phyloP scores from a whole-genome alignment of 2,329 filamentous ascomycete species.

The Ophiostoma ips region DNA sequence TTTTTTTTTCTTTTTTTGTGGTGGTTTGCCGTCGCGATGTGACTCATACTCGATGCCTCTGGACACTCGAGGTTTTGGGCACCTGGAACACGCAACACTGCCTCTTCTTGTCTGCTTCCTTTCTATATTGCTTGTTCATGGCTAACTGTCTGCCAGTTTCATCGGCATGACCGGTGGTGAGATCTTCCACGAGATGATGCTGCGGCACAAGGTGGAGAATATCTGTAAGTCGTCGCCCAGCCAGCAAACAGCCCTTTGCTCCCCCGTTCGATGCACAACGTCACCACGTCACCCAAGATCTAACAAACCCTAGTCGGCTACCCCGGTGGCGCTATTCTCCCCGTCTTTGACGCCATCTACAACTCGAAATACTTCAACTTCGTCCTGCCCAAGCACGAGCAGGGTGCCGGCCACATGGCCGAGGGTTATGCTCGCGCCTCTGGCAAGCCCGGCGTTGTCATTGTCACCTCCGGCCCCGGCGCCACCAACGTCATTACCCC shows the following conservation, averaged over 20 bases:
- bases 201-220: constrained; percentile 80
- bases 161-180: constrained; percentile 91
- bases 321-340: constrained; percentile 88
- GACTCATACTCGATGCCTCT: not conserved
- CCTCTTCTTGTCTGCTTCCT: not conserved
- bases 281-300: no score
- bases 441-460: constrained; percentile 85
- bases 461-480: constrained; percentile 92
- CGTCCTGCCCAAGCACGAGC: constrained; percentile 87
- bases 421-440: constrained; percentile 91
- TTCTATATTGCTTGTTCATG: not conserved
- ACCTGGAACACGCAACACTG: not conserved
- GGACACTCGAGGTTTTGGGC: no score
- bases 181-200: constrained; percentile 99
- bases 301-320: constrained; percentile 46
- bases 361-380: constrained; percentile 97
- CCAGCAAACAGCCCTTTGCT: constrained; percentile 17
- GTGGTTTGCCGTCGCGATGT: not conserved
- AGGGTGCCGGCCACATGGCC: constrained; percentile 97
- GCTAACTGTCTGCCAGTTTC: constrained; percentile 43
- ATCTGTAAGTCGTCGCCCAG: constrained; percentile 53
- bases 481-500: constrained; percentile 95
- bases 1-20: not conserved
- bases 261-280: no score
- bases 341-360: constrained; percentile 97